Percentiles rank a stretch among this genome's conserved stretches.
phyloP scores from a whole-genome alignment of 1,139 yeast genomes.

The Suhomyces wounanorum region DNA sequence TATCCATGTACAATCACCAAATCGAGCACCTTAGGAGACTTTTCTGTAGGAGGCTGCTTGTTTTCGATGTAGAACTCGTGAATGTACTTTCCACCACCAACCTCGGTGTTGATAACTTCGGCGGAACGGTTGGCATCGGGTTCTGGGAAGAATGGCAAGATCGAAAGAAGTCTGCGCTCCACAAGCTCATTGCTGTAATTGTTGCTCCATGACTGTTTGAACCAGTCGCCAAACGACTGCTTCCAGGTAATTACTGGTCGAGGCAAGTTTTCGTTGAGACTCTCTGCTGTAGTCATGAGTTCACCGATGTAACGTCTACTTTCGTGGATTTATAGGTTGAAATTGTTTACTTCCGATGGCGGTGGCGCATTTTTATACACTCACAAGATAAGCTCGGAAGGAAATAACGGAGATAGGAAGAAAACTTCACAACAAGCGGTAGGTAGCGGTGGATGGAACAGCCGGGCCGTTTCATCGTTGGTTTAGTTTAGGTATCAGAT shows the following conservation, averaged over 20 bases:
- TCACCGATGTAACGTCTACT: background rate
- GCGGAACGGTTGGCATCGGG: conserved; percentile 54
- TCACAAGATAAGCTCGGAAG: background rate
- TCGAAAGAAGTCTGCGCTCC: conserved; percentile 41
- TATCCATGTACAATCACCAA: conserved; percentile 50
- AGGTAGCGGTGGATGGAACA: background rate
- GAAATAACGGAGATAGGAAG: conserved; percentile 4
- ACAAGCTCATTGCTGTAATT: conserved; percentile 31
- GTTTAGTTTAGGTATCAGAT: no score
- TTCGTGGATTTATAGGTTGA: background rate
- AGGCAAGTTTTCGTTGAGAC: background rate
- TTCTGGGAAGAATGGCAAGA: conserved; percentile 60
- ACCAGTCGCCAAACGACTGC: conserved; percentile 42
- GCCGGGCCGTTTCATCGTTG: no score
- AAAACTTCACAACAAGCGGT: background rate
- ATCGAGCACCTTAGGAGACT: conserved; percentile 23
- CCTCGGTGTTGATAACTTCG: conserved; percentile 44
- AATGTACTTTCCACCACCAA: conserved; percentile 36
- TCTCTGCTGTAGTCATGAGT: background rate
- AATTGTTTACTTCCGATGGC: background rate
- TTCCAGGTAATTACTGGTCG: conserved; percentile 23
- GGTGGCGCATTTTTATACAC: background rate
- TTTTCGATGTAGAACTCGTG: conserved; percentile 58
- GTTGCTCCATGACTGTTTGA: conserved; percentile 28
- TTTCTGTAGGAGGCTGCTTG: conserved; percentile 23